These are phyloP conservation scores for Cunninghamia lanceolata DNA, from an alignment of 75 land plant species.

Conservation along the genomic window DNA sequence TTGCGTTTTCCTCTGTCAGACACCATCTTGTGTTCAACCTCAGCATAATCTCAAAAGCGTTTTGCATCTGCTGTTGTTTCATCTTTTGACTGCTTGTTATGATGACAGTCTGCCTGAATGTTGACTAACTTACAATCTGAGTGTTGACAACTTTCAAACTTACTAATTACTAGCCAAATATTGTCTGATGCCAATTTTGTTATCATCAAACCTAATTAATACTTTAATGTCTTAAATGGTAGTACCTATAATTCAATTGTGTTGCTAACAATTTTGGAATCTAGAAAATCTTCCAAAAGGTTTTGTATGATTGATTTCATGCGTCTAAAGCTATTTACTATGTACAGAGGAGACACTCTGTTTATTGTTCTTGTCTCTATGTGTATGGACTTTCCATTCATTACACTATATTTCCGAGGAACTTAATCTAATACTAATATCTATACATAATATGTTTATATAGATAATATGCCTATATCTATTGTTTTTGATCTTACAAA, in stretches of 20 bases:
- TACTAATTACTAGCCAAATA: not conserved
- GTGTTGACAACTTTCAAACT: not conserved
- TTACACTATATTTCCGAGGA: too few relatives aligned
- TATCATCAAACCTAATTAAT: not conserved
- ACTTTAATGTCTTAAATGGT: not conserved
- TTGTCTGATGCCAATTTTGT: not conserved
- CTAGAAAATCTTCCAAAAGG: not conserved
- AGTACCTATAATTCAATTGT: too few relatives aligned
- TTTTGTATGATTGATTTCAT: not conserved
- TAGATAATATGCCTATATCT: not conserved
- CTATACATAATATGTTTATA: not conserved
- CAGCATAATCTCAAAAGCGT: not conserved
- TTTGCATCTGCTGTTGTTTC: not conserved
- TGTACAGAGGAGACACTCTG: not conserved
- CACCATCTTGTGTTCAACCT: not conserved
- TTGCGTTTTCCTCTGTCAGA: not conserved
- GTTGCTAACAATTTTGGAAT: not conserved
- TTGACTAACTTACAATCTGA: not conserved
- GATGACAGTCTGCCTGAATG: not conserved
- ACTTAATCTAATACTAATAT: too few relatives aligned
- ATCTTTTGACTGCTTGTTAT: not conserved
- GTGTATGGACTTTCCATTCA: too few relatives aligned
- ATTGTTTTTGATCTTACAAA: not conserved
- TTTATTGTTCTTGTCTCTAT: not conserved
- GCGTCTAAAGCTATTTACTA: not conserved